Conservation (phyloP, 805 yeast species). For the Sugiyamaella marilandica region DNA sequence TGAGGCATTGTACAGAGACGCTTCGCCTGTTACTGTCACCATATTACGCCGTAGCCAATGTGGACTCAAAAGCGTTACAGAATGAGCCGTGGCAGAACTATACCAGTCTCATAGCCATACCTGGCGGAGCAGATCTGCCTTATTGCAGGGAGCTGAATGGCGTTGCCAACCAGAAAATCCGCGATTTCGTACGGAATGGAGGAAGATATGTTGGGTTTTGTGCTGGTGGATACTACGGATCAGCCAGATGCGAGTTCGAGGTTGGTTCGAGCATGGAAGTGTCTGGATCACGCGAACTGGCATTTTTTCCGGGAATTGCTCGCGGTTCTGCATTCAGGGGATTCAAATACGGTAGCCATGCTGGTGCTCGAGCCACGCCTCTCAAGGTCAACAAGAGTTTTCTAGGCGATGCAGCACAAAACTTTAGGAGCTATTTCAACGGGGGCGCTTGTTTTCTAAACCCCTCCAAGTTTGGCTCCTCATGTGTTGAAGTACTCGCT, state of each 20-base stretch:
- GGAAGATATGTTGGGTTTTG: conserved; percentile 86
- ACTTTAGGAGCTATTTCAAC: conserved; percentile 53
- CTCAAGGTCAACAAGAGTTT: conserved; percentile 36
- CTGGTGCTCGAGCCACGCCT: conserved; percentile 62
- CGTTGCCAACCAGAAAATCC: conserved; percentile 54
- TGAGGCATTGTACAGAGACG: conserved; percentile 75
- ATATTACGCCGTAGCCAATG: conserved; percentile 75
- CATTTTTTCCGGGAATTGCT: conserved; percentile 74
- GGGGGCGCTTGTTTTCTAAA: conserved; percentile 89
- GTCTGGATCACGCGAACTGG: conserved; percentile 76
- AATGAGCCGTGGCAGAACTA: conserved; percentile 86
- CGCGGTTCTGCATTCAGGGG: conserved; percentile 82
- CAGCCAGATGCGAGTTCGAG: conserved; percentile 76
- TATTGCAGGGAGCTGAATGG: conserved; percentile 71
- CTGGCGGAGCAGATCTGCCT: conserved; percentile 97
- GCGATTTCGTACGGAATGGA: conserved; percentile 65
- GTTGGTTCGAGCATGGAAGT: conserved; percentile 73
- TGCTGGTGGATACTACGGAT: conserved; percentile 90
- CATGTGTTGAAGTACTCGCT: conserved; percentile 69
- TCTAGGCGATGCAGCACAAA: conserved; percentile 10
- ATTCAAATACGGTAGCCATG: conserved; percentile 69
- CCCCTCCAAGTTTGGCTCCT: conserved; percentile 47
- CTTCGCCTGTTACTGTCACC: conserved; percentile 75
- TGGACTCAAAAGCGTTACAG: conserved; percentile 55
- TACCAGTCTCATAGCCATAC: conserved; percentile 75